phyloP scores from a whole-genome alignment of 805 yeast species.

The Barnettozyma californica region DNA sequence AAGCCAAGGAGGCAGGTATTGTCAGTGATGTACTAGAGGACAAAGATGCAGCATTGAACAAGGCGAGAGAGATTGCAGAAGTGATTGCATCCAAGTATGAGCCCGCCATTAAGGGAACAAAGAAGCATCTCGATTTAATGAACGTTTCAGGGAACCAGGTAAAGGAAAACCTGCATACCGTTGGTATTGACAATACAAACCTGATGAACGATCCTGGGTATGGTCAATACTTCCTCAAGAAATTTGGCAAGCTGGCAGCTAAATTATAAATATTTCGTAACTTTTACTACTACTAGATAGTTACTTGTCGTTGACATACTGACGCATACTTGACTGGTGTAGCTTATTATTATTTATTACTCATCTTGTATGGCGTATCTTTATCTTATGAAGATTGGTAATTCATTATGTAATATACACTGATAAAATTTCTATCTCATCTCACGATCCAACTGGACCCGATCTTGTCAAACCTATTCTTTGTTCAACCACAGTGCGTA shows the following conservation, averaged over 20 bases:
- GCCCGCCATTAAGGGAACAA: conserved; percentile 65
- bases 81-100: conserved; percentile 41
- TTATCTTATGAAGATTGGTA: no score
- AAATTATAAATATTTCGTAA: neutral
- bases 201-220: conserved; percentile 14
- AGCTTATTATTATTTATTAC: no score
- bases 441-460: neutral
- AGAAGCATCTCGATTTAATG: conserved; percentile 42
- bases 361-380: no score
- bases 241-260: conserved; percentile 6
- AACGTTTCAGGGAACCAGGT: conserved; percentile 33
- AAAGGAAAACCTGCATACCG: conserved; percentile 42
- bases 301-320: no score
- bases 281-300: no score
- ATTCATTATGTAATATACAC: no score
- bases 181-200: conserved; percentile 48
- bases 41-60: conserved; percentile 42
- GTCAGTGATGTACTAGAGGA: conserved; percentile 42
- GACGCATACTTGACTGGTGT: no score
- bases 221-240: conserved; percentile 9
- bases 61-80: conserved; percentile 43
- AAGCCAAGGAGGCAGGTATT: conserved; percentile 52
- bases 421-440: neutral
- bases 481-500: neutral
- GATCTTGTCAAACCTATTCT: no score